Evolutionary conservation across 164 flowering plant species (phyloP).

Genomic region (Pachysandra terminalis): DNA sequence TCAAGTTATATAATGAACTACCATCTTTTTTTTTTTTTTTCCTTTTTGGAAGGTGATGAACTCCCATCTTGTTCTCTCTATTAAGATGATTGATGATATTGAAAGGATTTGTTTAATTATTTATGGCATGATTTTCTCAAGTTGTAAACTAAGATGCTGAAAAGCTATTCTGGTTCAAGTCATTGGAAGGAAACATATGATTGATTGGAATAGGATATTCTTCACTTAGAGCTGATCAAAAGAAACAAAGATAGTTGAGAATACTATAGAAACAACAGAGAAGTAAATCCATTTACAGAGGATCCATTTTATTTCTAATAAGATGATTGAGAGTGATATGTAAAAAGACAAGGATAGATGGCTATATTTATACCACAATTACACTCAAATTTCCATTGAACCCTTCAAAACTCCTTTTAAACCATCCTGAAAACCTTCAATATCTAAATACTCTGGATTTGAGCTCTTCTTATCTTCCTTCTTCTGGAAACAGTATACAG

Average conservation of each 20-base stretch:
- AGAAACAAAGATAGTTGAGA: background rate
- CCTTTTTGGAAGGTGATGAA: no score
- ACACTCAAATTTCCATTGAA: background rate
- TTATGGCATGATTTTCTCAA: background rate
- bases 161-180: background rate
- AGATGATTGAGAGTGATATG: background rate
- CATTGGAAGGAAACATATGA: background rate
- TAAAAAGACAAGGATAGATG: background rate
- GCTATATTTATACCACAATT: background rate
- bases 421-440: background rate
- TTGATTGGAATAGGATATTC: background rate
- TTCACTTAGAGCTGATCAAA: background rate
- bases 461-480: constrained; percentile 1
- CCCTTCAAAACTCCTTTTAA: constrained; percentile 4
- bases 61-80: background rate
- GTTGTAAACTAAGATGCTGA: background rate
- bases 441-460: background rate
- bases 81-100: background rate
- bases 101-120: background rate
- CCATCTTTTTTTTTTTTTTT: no score
- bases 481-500: constrained; percentile 62
- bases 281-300: background rate
- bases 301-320: background rate
- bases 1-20: background rate
- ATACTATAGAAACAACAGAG: background rate